Evolutionary conservation across 2,329 filamentous ascomycete genomes (phyloP), one percentile per base, ranked within the genome.

Genomic region (Microcera coccophila): DNA sequence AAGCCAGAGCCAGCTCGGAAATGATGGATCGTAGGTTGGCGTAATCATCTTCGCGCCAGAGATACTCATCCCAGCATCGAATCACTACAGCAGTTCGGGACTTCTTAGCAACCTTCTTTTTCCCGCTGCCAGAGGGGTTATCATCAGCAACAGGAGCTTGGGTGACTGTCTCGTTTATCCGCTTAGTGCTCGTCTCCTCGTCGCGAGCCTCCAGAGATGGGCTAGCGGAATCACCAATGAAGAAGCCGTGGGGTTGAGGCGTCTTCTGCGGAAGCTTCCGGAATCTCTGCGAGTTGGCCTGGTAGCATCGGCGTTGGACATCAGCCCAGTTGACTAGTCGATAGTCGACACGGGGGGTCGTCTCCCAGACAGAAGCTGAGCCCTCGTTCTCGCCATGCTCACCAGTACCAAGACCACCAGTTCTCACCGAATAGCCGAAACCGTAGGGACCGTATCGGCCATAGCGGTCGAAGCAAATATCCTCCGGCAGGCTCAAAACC

Each of bases 401-500:
- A 10, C 88, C 90, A n/a, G 87, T 82, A 4, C 91, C 90, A 19
- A 85, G 81, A 2, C 91, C 91, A 11, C 91, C 91, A 50, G 77
- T 81, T 44, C 82, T 81, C 24, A 77, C 72, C 22, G 85, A 87
- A 63, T 97, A 97, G 8, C 91, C 91, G 48, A 89, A 80, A 0
- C 91, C 91, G 55, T 98, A 98, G 0, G 91, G 87, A 0, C 88
- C 90, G 21, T 93, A 79, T 50, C 90, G 79, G 3, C 91, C 91
- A 61, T 87, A 95, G 2, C 93, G 79, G 54, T 98, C 93, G 60
- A 95, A 96, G 68, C 93, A 98, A 36, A 96, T 79, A 57, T 95
- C 85, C 52, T 94, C 81, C 15, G 85, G 80, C 26, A 97, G 70
- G 1, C 82, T 84, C 11, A 97, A 67, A 31, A 91, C 65, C 9